Evolutionary conservation across 2,329 filamentous ascomycete species (phyloP).

Genomic region (Microcera coccophila): DNA sequence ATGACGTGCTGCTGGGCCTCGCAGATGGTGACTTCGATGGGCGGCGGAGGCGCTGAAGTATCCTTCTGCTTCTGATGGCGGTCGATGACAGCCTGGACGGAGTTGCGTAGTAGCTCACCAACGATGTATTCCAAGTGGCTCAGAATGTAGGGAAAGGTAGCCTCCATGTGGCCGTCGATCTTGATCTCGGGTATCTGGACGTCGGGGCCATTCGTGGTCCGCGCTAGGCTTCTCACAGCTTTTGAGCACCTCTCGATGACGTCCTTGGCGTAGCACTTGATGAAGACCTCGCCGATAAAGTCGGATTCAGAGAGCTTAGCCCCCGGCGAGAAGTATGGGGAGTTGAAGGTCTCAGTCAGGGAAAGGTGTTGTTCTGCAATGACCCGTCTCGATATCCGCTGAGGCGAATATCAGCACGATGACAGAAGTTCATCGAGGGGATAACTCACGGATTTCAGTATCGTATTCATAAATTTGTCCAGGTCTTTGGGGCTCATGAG

Average conservation of each 20-base stretch:
- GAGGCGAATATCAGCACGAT: background rate
- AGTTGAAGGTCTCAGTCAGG: conserved; percentile 89
- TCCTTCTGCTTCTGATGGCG: conserved; percentile 48
- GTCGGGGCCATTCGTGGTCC: conserved; percentile 68
- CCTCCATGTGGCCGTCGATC: conserved; percentile 78
- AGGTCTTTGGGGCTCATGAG: conserved; percentile 77
- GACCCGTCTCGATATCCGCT: conserved; percentile 91
- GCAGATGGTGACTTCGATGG: conserved; percentile 91
- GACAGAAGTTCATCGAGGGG: background rate
- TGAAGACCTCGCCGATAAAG: conserved; percentile 92
- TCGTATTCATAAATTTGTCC: conserved; percentile 92
- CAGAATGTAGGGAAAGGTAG: conserved; percentile 93
- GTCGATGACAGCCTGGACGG: conserved; percentile 87
- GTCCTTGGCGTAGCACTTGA: conserved; percentile 86
- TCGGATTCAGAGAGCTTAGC: conserved; percentile 70
- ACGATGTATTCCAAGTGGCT: conserved; percentile 97
- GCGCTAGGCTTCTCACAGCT: conserved; percentile 70
- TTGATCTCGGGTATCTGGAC: conserved; percentile 74
- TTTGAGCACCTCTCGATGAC: conserved; percentile 80
- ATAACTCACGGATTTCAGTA: conserved; percentile 74
- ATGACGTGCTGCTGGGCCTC: conserved; percentile 94
- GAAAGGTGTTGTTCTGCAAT: conserved; percentile 97
- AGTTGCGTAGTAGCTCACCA: conserved; percentile 90
- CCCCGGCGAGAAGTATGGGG: conserved; percentile 82
- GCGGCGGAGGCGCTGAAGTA: conserved; percentile 53